Percentiles rank a stretch among this genome's conserved stretches.
Conservation (phyloP, 768 basidiomycete genomes). For the Rhodotorula diobovata region DNA sequence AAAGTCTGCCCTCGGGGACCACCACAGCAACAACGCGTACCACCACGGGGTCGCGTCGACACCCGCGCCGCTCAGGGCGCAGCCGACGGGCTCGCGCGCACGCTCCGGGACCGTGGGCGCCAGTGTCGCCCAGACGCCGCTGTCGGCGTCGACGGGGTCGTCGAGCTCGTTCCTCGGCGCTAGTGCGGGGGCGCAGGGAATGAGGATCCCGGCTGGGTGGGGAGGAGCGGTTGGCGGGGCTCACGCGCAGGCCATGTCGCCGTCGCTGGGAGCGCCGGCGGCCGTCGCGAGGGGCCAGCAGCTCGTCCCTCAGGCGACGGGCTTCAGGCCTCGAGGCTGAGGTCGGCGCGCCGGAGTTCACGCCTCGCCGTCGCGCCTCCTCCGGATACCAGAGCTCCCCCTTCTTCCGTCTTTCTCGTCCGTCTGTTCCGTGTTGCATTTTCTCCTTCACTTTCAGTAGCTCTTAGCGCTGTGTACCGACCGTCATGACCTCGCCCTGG, state of each 20-base stretch:
- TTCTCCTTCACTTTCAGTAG: not conserved
- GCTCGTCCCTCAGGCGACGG: not conserved
- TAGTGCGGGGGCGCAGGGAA: not conserved
- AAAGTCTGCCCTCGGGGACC: not conserved
- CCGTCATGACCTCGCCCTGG: too few relatives aligned
- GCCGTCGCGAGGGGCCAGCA: not conserved
- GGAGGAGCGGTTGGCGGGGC: not conserved
- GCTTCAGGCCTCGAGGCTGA: not conserved
- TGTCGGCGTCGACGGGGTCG: not conserved
- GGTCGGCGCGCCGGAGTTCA: not conserved
- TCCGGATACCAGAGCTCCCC: too few relatives aligned
- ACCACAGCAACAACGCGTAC: too few relatives aligned
- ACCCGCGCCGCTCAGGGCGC: slow-evolving; percentile 1
- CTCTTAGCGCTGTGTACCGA: not conserved
- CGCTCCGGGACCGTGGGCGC: not conserved
- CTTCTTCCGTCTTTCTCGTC: too few relatives aligned
- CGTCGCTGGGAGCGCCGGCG: not conserved
- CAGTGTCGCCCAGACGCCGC: not conserved
- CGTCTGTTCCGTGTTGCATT: not conserved
- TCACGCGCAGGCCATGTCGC: not conserved
- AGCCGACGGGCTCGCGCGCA: not conserved
- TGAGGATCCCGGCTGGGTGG: not conserved
- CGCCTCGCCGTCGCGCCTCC: not conserved
- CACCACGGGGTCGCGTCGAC: not conserved
- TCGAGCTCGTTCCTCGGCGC: not conserved